Conservation (phyloP, 148 eudicot species). For the Bassia scoparia region DNA sequence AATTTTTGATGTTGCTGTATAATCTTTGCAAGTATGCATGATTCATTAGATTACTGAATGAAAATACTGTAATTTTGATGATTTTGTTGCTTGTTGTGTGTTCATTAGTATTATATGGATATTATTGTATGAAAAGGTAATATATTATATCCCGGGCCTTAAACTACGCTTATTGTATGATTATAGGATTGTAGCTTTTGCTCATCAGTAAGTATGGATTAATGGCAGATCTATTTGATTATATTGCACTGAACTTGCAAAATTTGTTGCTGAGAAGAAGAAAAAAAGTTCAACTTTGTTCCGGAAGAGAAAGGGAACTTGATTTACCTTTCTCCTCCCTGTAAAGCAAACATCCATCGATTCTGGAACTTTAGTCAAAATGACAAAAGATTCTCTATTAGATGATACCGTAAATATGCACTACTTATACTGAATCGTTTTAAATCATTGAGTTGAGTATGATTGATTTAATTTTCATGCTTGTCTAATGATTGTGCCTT, state of each 20-base stretch:
- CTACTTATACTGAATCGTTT: too few relatives aligned
- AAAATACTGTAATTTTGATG: too few relatives aligned
- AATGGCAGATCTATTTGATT: conserved; percentile 60
- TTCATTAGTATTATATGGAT: too few relatives aligned
- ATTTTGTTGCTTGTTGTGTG: too few relatives aligned
- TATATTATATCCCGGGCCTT: too few relatives aligned
- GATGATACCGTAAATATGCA: conserved; percentile 44
- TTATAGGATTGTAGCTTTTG: neutral
- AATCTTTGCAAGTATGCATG: too few relatives aligned
- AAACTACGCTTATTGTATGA: too few relatives aligned
- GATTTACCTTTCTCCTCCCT: conserved; percentile 85
- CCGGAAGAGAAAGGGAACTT: conserved; percentile 58
- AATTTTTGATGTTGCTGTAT: too few relatives aligned
- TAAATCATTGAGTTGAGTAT: too few relatives aligned
- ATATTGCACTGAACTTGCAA: conserved; percentile 62
- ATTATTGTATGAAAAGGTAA: too few relatives aligned
- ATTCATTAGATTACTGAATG: too few relatives aligned
- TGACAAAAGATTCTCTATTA: conserved; percentile 72
- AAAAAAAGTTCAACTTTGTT: conserved; percentile 38
- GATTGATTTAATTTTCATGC: neutral
- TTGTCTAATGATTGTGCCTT: neutral
- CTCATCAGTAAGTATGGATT: conserved; percentile 13
- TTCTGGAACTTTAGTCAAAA: conserved; percentile 57
- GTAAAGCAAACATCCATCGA: conserved; percentile 71
- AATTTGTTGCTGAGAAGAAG: conserved; percentile 60